Evolutionary conservation across 768 basidiomycete genomes (phyloP).

Genomic region (Suillus subaureus): DNA sequence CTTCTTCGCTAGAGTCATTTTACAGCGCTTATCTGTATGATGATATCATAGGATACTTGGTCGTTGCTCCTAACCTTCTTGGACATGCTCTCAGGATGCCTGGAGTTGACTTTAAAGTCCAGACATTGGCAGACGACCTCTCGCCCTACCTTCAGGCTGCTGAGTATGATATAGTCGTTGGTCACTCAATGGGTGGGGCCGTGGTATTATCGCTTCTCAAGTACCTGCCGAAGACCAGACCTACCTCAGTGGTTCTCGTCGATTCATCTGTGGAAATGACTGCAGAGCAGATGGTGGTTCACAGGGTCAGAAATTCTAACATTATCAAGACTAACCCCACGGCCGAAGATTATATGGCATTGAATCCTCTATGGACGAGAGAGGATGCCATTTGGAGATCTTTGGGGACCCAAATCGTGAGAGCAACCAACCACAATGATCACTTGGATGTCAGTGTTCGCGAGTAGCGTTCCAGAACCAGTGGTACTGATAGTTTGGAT

Average conservation of each 20-base stretch:
- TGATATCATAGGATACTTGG: conserved; percentile 23
- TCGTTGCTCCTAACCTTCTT: conserved; percentile 26
- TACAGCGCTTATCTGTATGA: neutral
- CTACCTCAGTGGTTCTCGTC: conserved; percentile 17
- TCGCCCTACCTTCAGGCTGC: conserved; percentile 7
- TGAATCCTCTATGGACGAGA: conserved; percentile 11
- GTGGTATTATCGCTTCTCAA: conserved; percentile 18
- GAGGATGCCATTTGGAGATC: conserved; percentile 12
- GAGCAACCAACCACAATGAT: conserved; percentile 5
- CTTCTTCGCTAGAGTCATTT: too few relatives aligned
- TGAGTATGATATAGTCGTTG: conserved; percentile 16
- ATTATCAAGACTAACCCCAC: neutral
- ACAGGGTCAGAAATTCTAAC: neutral
- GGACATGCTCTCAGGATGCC: conserved; percentile 20
- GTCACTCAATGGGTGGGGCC: conserved; percentile 23
- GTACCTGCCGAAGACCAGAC: conserved; percentile 14
- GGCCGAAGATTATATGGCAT: conserved; percentile 3
- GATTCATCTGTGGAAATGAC: conserved; percentile 18
- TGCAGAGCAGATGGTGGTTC: conserved; percentile 3
- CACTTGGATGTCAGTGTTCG: conserved; percentile 6
- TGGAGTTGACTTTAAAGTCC: neutral
- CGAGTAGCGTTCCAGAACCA: neutral
- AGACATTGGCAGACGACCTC: conserved; percentile 6
- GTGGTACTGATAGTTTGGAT: neutral
- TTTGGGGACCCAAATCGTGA: conserved; percentile 9